Conservation (phyloP, 441 rosid genomes). For the Adansonia grandidieri region DNA sequence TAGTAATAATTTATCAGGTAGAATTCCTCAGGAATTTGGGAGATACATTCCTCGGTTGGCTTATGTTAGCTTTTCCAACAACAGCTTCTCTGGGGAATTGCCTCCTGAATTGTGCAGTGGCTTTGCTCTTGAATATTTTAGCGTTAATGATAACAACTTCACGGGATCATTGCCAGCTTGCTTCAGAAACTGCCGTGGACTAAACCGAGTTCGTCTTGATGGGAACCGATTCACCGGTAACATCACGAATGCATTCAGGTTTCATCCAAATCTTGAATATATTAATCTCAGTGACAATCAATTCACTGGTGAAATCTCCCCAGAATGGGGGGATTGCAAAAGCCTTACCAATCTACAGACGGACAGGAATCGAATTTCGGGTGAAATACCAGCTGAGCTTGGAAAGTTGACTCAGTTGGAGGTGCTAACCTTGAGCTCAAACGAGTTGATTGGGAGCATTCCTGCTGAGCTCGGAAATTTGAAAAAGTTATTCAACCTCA, state of each 20-base stretch:
- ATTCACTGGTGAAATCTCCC: conserved; percentile 54
- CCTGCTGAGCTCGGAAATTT: conserved; percentile 13
- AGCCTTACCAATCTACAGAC: conserved; percentile 52
- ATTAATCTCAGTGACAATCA: conserved; percentile 48
- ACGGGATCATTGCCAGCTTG: conserved; percentile 63
- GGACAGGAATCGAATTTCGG: conserved; percentile 56
- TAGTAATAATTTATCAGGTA: conserved; percentile 48
- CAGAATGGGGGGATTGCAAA: conserved; percentile 60
- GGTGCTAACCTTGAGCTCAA: conserved; percentile 44
- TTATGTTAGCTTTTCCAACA: conserved; percentile 56
- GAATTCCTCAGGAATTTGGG: conserved; percentile 45
- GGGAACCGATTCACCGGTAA: conserved; percentile 55
- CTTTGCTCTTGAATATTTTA: conserved; percentile 39
- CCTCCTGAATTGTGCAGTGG: conserved; percentile 61
- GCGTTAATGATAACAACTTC: conserved; percentile 52
- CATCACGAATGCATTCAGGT: conserved; percentile 57
- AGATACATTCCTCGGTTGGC: conserved; percentile 37
- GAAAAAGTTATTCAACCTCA: conserved; percentile 38
- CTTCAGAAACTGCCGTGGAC: conserved; percentile 50
- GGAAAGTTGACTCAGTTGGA: conserved; percentile 46
- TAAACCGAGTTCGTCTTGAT: conserved; percentile 55
- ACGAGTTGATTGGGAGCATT: conserved; percentile 47
- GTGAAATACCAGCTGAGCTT: conserved; percentile 56
- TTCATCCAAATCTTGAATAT: conserved; percentile 48
- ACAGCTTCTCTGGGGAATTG: conserved; percentile 68